Evolutionary conservation across 2,329 filamentous ascomycete genomes (phyloP), one percentile per base, ranked within the genome.

Genomic region (Aureobasidium leucospermi): DNA sequence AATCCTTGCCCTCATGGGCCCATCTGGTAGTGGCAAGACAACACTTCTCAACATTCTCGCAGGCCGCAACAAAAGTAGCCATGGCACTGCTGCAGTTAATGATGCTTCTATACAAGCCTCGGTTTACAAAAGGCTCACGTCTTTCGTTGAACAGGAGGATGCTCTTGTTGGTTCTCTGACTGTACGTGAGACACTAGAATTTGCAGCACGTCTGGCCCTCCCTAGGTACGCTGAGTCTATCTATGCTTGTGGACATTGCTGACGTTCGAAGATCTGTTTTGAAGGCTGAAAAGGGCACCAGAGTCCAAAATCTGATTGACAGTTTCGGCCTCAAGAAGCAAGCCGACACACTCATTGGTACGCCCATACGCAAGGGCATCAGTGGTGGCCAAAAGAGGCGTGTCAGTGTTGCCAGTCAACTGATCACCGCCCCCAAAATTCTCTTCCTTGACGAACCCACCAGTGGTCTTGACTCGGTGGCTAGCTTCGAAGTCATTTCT

Each of bases 121-220:
- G 1, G 72, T 74, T 0, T 85, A 90, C 63, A 80, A 82, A 13
- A 76, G 80, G 41, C 34, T 62, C 11, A 38, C 52, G 61, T 83
- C 84, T 36, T 94, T 90, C 67, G 89, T 94, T 16, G 90, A 94
- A 74, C 90, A 95, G 70, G 89, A 94, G 61, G 90, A 95, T 74
- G 85, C 88, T 0, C 78, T 94, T 5, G 86, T 92, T 47, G 90
- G 89, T 1, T 86, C 86, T 0, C 75, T 94, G 62, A 94, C 89
- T 0, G 87, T 91, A 3, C 77, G 81, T 15, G 90, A 94, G 75
- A 94, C 89, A 0, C 72, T 95, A 59, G 73, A 83, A 60, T 94
- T 94, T 69, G 86, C 88, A 0, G 87, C 88, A 0, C 80, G 85
- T 38, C 79, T 94, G 9, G 70, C 84, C 63, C 65, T 85, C 9